Base-by-base conservation (phyloP, 495 filamentous ascomycete species). In the Amorphotheca resinae region DNA sequence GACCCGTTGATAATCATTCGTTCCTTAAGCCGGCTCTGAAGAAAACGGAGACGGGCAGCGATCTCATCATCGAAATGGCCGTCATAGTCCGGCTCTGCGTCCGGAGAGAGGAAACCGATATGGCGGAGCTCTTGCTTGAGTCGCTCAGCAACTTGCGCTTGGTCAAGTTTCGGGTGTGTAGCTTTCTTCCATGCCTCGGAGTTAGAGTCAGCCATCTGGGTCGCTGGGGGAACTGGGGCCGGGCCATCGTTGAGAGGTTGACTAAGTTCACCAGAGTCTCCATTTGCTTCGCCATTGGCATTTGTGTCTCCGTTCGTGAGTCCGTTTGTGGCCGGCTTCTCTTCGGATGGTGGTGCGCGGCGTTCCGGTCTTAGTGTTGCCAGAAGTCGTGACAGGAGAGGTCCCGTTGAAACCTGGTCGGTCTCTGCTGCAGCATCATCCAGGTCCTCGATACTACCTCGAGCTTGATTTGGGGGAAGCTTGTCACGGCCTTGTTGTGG, bases 61-160 rank as follows among this genome's bases (percentile, higher is more conserved):
- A 96, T 80, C 53, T 95, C 93, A 59, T 99, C 93, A 60, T 99
- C 91, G 52, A 78, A 82, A 63, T 93, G 82, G 3, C 78, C 82
- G 57, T 91, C 84, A 58, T 85, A 95, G 50, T 93, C 84, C 23
- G 71, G 78, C 38, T 76, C 66, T 9, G 60, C 62, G 14, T 82
- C 80, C 5, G 77, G 66, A 1, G 82, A 72, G 16, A 95, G 66
- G 60, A 99, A 84, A 33, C 91, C 93, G 32, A 94, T 84, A 61
- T 94, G 82, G n/a, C 84, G 80, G 31, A 96, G 79, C 55, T 99
- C 91, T 36, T 80, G 77, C 64, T 93, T 83, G 38, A 91, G 68
- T 35, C 93, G 84, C 53, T 93, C 84, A 56, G 96, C 93, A 9
- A 95, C 70, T 50, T 85, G 78, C 2, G 70, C 63, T 57, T 93